A percentile compares a stretch with the other conserved stretches of the same genome.
phyloP scores from a whole-genome alignment of 805 yeast species.

The Torulaspora indica region DNA sequence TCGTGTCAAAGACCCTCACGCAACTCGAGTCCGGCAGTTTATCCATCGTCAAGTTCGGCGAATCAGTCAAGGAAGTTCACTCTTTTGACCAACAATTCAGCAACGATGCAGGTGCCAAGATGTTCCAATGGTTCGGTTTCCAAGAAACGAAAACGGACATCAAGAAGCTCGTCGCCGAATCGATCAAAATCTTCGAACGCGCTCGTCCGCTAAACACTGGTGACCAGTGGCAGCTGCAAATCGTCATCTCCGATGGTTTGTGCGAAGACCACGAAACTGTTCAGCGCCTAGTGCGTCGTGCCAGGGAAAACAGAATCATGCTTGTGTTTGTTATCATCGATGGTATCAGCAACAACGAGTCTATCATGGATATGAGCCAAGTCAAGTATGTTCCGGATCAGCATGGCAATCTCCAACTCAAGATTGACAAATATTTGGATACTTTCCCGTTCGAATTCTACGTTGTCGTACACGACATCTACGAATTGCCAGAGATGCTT shows the following conservation, averaged over 20 bases:
- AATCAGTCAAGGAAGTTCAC: conserved; percentile 75
- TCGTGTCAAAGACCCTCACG: conserved; percentile 88
- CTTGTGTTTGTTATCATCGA: conserved; percentile 91
- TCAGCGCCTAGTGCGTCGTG: conserved; percentile 79
- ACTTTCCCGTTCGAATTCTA: conserved; percentile 96
- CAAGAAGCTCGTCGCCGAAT: conserved; percentile 61
- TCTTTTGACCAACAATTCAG: conserved; percentile 83
- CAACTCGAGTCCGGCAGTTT: conserved; percentile 93
- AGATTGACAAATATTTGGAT: conserved; percentile 81
- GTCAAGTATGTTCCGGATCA: conserved; percentile 73
- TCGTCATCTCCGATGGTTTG: conserved; percentile 92
- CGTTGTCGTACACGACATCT: conserved; percentile 84
- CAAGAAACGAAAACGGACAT: conserved; percentile 85
- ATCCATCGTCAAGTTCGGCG: conserved; percentile 88
- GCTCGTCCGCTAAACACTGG: conserved; percentile 49
- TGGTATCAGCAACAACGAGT: conserved; percentile 77
- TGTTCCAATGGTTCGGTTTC: conserved; percentile 86
- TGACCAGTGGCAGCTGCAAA: conserved; percentile 90
- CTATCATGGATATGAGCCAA: conserved; percentile 92
- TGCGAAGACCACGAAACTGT: conserved; percentile 90
- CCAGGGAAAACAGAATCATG: conserved; percentile 90
- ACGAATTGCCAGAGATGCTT: conserved; percentile 87
- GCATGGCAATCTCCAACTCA: conserved; percentile 63
- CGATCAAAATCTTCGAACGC: conserved; percentile 64
- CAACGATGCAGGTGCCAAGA: conserved; percentile 74